phyloP scores from a whole-genome alignment of 805 yeast species.

The Ogataea sp. region DNA sequence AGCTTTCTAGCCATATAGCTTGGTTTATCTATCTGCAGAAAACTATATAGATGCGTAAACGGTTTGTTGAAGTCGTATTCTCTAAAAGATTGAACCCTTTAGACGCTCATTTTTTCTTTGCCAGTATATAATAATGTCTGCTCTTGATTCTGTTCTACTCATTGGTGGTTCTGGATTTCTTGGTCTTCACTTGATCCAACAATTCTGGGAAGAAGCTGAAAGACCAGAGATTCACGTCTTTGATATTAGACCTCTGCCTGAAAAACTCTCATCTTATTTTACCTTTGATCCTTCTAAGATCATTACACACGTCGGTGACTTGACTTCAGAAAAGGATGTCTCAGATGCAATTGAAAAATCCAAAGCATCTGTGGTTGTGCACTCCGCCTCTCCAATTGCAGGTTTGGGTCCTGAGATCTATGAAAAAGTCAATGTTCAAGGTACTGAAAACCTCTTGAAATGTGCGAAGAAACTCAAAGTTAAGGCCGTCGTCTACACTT shows the following conservation, averaged over 20 bases:
- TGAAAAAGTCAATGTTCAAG: slow-evolving; percentile 83
- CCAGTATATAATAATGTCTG: slow-evolving; percentile 5
- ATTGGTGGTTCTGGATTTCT: slow-evolving; percentile 97
- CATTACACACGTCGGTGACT: slow-evolving; percentile 68
- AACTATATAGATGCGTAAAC: background rate
- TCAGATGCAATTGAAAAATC: slow-evolving; percentile 48
- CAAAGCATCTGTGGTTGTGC: slow-evolving; percentile 73
- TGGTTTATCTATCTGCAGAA: too few species aligned
- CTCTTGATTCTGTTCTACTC: slow-evolving; percentile 55
- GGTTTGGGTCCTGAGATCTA: slow-evolving; percentile 78
- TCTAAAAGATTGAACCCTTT: too few species aligned
- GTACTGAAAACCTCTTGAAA: slow-evolving; percentile 68
- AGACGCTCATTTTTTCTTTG: too few species aligned
- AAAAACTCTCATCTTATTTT: slow-evolving; percentile 58
- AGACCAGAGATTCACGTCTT: slow-evolving; percentile 75
- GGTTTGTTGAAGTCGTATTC: too few species aligned
- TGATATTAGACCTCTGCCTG: slow-evolving; percentile 86
- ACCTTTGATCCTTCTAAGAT: slow-evolving; percentile 59
- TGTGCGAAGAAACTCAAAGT: slow-evolving; percentile 46
- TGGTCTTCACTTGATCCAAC: slow-evolving; percentile 86
- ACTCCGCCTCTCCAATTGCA: slow-evolving; percentile 95
- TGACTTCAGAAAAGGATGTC: slow-evolving; percentile 69
- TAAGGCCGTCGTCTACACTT: slow-evolving; percentile 81
- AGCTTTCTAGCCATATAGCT: too few species aligned
- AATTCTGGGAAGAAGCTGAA: slow-evolving; percentile 59